Conservation (phyloP, 2,329 filamentous ascomycete species). For the Magnaporthiopsis incrustans region DNA sequence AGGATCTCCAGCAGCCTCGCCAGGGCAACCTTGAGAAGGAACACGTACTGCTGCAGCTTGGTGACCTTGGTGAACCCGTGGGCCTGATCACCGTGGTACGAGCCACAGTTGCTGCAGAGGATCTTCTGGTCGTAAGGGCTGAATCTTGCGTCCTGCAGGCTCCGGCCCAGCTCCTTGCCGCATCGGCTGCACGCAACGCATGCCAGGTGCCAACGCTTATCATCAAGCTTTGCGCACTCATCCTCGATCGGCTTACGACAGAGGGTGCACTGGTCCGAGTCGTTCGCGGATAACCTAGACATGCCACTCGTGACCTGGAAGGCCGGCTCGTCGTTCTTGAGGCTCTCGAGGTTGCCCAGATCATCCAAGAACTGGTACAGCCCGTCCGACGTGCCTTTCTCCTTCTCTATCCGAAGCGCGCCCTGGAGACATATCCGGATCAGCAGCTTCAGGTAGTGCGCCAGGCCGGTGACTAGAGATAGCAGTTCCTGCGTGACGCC, state of each 20-base stretch:
- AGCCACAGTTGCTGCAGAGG: constrained; percentile 62
- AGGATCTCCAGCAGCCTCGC: constrained; percentile 83
- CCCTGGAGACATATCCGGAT: constrained; percentile 96
- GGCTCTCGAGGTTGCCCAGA: constrained; percentile 71
- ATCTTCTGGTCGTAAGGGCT: constrained; percentile 59
- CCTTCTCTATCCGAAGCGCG: constrained; percentile 81
- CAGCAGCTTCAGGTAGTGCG: constrained; percentile 93
- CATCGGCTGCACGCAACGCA: constrained; percentile 72
- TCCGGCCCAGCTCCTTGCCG: constrained; percentile 56
- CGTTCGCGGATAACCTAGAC: constrained; percentile 59
- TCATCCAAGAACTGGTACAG: constrained; percentile 78
- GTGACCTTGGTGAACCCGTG: constrained; percentile 62
- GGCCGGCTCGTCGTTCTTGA: constrained; percentile 57
- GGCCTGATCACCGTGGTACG: constrained; percentile 42
- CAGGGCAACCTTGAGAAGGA: constrained; percentile 83
- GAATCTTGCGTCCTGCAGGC: constrained; percentile 62
- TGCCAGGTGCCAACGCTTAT: constrained; percentile 74
- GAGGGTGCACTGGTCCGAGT: constrained; percentile 74
- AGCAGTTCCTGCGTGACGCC: constrained; percentile 97
- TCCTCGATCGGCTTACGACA: constrained; percentile 91
- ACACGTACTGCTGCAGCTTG: constrained; percentile 89
- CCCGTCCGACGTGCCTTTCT: constrained; percentile 65
- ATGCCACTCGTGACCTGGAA: constrained; percentile 59
- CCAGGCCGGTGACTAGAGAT: constrained; percentile 91
- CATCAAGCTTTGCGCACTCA: constrained; percentile 70